Evolutionary conservation across 2,329 filamentous ascomycete species (phyloP), one percentile per base, ranked within the genome.

Genomic region (Phialophora tarda): DNA sequence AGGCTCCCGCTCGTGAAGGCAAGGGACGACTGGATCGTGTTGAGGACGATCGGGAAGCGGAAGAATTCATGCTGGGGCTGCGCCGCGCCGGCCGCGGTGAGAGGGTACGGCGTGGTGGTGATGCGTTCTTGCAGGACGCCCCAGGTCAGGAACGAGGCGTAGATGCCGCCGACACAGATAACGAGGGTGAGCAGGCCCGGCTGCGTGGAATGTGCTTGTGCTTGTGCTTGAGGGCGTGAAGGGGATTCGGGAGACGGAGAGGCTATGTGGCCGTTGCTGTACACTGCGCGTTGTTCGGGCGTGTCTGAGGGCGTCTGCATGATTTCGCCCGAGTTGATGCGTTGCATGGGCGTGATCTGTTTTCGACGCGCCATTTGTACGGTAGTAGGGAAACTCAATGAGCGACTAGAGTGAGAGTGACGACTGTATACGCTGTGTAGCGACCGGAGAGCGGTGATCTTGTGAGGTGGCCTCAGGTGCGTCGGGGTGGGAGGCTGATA

Each of bases 131-230:
- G 95, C 68, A 99, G 90, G 71, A 96, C 89, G 26, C 91, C 95
- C 95, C 95, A 99, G 38, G 93, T 96, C 61, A 99, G 82, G 81
- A 99, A 99, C 41, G 93, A 96, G 41, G 90, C 92, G 78, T 99
- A 99, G 73, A 99, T 99, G 66, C 95, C 95, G 6, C 88, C 89
- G n/a, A 97, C 92, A 71, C 93, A 94, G 68, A 96, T 86, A 57
- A 93, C 80, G 63, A 97, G 86, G 78, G 96, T 91, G 74, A 90
- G 75, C 32, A 92, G 77, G 4, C 91, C 91, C 8, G 48, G 48
- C 12, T 84, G 62, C 80, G 75, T 21, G 12, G 23, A 61, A 26
- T 28, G 59, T 7, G 50, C 6, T 10, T 44, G 64, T 21, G 56
- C 12, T 17, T 59, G 47, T 24, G 38, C 38, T 12, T 32, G 32